These are phyloP conservation scores for Colletotrichum eremochloae DNA, from an alignment of 2,329 filamentous ascomycete species.

Conservation along the genomic window DNA sequence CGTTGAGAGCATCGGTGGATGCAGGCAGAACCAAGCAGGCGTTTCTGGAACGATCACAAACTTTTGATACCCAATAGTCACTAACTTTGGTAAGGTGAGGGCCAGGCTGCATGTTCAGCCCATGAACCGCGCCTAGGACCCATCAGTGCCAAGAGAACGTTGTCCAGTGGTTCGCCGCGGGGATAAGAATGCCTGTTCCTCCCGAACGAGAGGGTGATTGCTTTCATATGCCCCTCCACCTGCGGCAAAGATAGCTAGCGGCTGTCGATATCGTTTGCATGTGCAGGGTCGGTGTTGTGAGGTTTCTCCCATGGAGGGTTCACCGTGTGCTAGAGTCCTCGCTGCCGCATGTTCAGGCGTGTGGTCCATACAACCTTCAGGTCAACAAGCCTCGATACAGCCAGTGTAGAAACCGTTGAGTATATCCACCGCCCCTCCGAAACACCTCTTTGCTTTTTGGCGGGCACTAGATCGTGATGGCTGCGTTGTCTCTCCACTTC, in stretches of 20 bases:
- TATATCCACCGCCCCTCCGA: background rate
- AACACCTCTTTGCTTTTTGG: slow-evolving; percentile 12
- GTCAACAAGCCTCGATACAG: background rate
- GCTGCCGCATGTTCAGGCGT: background rate
- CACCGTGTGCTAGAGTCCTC: slow-evolving; percentile 1
- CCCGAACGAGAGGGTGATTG: background rate
- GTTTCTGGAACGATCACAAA: background rate
- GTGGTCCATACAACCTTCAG: background rate
- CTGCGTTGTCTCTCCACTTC: background rate
- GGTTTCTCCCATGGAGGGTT: background rate
- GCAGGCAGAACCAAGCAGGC: background rate
- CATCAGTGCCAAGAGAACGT: background rate
- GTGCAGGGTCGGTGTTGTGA: background rate
- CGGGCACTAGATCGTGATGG: background rate
- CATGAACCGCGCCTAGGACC: background rate
- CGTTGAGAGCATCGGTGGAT: background rate
- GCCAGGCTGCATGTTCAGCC: background rate
- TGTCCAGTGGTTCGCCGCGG: background rate
- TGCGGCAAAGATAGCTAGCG: background rate
- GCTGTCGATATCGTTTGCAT: background rate
- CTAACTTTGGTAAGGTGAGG: no score
- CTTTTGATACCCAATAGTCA: background rate
- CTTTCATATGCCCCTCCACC: background rate
- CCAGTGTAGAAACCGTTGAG: background rate
- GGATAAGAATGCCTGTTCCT: background rate